Conservation (phyloP, 2,329 filamentous ascomycete genomes). For the Aureobasidium sp. region DNA sequence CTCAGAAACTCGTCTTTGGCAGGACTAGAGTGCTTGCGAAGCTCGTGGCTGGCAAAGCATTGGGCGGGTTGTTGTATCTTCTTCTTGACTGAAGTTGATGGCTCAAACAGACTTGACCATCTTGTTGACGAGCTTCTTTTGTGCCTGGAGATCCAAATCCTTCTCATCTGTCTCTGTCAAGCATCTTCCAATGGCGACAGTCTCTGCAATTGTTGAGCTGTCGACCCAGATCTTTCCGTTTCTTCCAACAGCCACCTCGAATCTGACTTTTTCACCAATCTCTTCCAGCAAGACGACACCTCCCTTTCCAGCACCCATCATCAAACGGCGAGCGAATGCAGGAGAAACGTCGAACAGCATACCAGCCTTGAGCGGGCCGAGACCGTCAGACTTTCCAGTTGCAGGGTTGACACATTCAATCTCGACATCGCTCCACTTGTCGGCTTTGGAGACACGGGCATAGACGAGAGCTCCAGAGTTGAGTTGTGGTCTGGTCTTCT, state of each 20-base stretch:
- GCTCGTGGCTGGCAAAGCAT: not conserved
- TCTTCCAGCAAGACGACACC: slow-evolving; percentile 81
- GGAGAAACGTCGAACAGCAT: slow-evolving; percentile 88
- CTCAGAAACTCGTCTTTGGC: not conserved
- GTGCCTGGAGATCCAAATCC: slow-evolving; percentile 67
- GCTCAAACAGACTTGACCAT: slow-evolving; percentile 63
- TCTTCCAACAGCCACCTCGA: slow-evolving; percentile 93
- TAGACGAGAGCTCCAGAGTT: slow-evolving; percentile 84
- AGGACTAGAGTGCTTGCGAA: not conserved
- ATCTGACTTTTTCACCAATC: slow-evolving; percentile 83
- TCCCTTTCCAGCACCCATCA: slow-evolving; percentile 69
- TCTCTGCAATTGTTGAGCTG: slow-evolving; percentile 75
- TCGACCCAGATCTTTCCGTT: slow-evolving; percentile 96
- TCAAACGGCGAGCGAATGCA: slow-evolving; percentile 82
- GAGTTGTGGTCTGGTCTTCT: slow-evolving; percentile 89
- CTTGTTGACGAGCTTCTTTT: slow-evolving; percentile 75
- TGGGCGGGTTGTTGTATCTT: not conserved
- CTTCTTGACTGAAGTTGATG: not conserved
- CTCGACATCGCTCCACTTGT: slow-evolving; percentile 88
- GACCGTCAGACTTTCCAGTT: slow-evolving; percentile 88
- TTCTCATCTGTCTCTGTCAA: slow-evolving; percentile 81
- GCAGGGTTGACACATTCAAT: slow-evolving; percentile 88
- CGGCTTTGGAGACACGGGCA: slow-evolving; percentile 81
- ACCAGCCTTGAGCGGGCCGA: slow-evolving; percentile 85
- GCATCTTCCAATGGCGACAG: slow-evolving; percentile 81